These are phyloP conservation scores for Hypoxylon sp. DNA, from an alignment of 2,329 filamentous ascomycete species.

Conservation along the genomic window DNA sequence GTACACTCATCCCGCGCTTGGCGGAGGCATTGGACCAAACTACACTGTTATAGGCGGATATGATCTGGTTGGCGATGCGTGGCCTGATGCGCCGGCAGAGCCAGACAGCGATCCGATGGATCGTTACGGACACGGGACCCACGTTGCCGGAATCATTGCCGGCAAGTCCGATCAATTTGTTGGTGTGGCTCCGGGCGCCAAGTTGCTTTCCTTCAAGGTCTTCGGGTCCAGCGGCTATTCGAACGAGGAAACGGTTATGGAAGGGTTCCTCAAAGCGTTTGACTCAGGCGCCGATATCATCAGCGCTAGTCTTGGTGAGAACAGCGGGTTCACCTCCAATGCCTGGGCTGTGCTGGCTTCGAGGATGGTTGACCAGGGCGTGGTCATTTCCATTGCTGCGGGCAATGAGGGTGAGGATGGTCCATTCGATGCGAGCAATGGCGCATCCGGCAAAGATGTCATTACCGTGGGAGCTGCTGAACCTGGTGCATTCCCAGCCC, in stretches of 20 bases:
- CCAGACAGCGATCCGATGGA: slow-evolving; percentile 48
- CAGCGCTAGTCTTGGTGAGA: slow-evolving; percentile 46
- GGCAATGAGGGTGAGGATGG: slow-evolving; percentile 47
- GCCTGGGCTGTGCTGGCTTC: slow-evolving; percentile 61
- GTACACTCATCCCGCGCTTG: slow-evolving; percentile 49
- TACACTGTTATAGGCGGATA: slow-evolving; percentile 48
- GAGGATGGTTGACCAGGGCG: slow-evolving; percentile 56
- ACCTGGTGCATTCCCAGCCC: slow-evolving; percentile 42
- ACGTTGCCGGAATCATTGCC: slow-evolving; percentile 48
- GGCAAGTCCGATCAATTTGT: slow-evolving; percentile 48
- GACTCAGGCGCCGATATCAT: slow-evolving; percentile 49
- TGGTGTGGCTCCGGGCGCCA: slow-evolving; percentile 47
- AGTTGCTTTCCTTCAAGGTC: slow-evolving; percentile 47
- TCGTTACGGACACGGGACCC: slow-evolving; percentile 43
- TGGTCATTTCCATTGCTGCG: slow-evolving; percentile 47
- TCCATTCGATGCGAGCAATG: slow-evolving; percentile 48
- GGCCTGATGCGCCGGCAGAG: slow-evolving; percentile 42
- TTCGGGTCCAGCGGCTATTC: slow-evolving; percentile 43
- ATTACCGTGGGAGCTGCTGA: slow-evolving; percentile 50
- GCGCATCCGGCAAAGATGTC: slow-evolving; percentile 49
- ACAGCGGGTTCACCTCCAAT: slow-evolving; percentile 52
- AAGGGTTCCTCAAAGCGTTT: slow-evolving; percentile 47
- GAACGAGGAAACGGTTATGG: slow-evolving; percentile 47
- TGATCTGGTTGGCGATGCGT: slow-evolving; percentile 47
- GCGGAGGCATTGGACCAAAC: slow-evolving; percentile 46